Percentiles rank a stretch among this genome's conserved stretches.
phyloP scores from a whole-genome alignment of 1,284 basidiomycete species.

The Tremellales sp. region DNA sequence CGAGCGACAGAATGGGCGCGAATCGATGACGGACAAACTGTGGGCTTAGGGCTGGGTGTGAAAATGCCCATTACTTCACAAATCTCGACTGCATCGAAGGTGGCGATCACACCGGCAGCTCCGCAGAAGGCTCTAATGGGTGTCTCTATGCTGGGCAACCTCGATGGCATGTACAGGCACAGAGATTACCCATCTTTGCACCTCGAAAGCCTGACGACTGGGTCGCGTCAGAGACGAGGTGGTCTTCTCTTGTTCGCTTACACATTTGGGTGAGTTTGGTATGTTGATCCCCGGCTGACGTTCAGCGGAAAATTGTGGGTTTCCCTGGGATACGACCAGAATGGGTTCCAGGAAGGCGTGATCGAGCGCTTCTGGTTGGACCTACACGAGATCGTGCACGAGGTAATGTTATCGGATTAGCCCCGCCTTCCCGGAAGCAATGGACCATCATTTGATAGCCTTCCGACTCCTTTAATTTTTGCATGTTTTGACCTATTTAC shows the following conservation, averaged over 20 bases:
- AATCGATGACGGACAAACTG: too few relatives aligned
- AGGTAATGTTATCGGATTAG: too few relatives aligned
- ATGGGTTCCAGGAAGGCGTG: slow-evolving; percentile 60
- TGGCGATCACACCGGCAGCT: slow-evolving; percentile 39
- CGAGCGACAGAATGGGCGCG: neutral
- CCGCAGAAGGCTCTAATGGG: slow-evolving; percentile 59
- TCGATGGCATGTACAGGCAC: slow-evolving; percentile 72
- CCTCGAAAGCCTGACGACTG: slow-evolving; percentile 67
- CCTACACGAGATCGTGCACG: too few relatives aligned
- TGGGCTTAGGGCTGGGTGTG: slow-evolving; percentile 14
- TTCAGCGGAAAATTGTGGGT: slow-evolving; percentile 68
- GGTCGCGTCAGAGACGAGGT: slow-evolving; percentile 66
- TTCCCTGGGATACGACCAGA: slow-evolving; percentile 68
- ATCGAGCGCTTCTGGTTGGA: slow-evolving; percentile 51
- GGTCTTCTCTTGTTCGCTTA: slow-evolving; percentile 64
- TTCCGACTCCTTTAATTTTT: too few relatives aligned
- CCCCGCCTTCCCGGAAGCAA: too few relatives aligned
- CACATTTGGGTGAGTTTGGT: slow-evolving; percentile 50
- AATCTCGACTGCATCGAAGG: neutral
- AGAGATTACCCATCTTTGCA: slow-evolving; percentile 53
- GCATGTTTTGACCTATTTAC: too few relatives aligned
- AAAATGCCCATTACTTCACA: slow-evolving; percentile 1
- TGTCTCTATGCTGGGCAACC: slow-evolving; percentile 69
- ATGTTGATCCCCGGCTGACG: slow-evolving; percentile 40
- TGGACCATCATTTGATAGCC: too few relatives aligned